phyloP scores from a whole-genome alignment of 495 filamentous ascomycete species.

The Podospora didyma region DNA sequence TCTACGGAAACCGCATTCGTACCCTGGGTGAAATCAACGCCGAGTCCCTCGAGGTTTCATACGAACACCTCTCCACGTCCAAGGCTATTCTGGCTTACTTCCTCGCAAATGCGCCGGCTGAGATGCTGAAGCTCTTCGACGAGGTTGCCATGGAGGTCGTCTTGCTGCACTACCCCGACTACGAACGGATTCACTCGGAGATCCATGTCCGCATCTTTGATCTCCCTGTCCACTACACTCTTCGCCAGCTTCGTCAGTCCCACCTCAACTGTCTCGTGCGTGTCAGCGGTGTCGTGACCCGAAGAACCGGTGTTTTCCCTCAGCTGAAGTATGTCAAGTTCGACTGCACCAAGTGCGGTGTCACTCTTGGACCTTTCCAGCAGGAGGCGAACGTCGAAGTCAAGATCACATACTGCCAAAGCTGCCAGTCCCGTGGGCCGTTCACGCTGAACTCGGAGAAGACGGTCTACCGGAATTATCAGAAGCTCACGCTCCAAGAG shows the following conservation, averaged over 20 bases:
- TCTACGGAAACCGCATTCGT: conserved; percentile 89
- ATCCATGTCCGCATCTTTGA: conserved; percentile 97
- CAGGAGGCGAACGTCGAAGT: conserved; percentile 96
- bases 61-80: conserved; percentile 79
- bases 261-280: conserved; percentile 96
- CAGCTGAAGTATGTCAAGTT: conserved; percentile 98
- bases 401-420: conserved; percentile 93
- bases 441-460: conserved; percentile 97
- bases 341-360: conserved; percentile 88
- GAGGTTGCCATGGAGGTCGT: conserved; percentile 95
- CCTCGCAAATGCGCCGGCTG: conserved; percentile 89
- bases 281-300: conserved; percentile 91
- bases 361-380: conserved; percentile 91
- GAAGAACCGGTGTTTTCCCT: conserved; percentile 95
- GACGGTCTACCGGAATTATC: conserved; percentile 99
- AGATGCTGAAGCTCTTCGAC: conserved; percentile 94
- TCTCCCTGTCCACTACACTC: conserved; percentile 90
- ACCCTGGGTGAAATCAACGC: conserved; percentile 95
- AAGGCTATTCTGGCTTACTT: conserved; percentile 99
- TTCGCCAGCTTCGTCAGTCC: conserved; percentile 91
- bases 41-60: conserved; percentile 93
- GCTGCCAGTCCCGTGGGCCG: conserved; percentile 92
- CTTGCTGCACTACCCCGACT: conserved; percentile 92
- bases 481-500: conserved; percentile 96
- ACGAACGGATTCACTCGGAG: conserved; percentile 94